phyloP scores from a whole-genome alignment of 164 flowering plant species.

The Vitis labrusca region DNA sequence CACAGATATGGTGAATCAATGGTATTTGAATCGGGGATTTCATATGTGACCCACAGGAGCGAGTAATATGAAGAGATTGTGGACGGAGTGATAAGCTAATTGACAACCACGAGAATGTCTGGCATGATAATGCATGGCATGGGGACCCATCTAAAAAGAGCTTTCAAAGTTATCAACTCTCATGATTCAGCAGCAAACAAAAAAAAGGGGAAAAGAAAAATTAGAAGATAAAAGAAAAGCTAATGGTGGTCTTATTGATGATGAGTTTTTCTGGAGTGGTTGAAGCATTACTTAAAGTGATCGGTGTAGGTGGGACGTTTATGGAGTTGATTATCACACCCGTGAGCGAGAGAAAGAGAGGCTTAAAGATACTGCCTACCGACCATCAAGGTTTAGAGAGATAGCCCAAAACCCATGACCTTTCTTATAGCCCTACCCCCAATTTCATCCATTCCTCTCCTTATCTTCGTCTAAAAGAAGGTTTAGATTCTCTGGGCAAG shows the following conservation, averaged over 20 bases:
- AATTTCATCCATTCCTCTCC: neutral
- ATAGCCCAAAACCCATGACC: neutral
- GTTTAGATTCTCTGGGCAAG: neutral
- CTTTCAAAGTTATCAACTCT: neutral
- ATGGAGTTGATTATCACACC: constrained; percentile 16
- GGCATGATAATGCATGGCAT: neutral
- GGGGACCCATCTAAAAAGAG: neutral
- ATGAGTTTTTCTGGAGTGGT: constrained; percentile 16
- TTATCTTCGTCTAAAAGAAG: neutral
- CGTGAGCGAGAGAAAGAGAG: constrained; percentile 15
- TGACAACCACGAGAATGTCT: constrained; percentile 14
- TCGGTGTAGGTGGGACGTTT: constrained; percentile 17
- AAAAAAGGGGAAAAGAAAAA: neutral
- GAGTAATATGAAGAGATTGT: neutral
- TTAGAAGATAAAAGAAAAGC: neutral
- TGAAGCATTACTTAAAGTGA: constrained; percentile 23
- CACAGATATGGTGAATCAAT: neutral
- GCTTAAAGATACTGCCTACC: neutral
- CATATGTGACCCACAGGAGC: neutral
- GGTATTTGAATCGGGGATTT: neutral
- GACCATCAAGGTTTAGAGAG: neutral
- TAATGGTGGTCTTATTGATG: neutral
- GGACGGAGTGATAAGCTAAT: neutral
- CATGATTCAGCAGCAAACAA: constrained; percentile 7
- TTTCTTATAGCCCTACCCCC: neutral